Evolutionary conservation across 116 monocot species (phyloP).

Genomic region (Posidonia oceanica): DNA sequence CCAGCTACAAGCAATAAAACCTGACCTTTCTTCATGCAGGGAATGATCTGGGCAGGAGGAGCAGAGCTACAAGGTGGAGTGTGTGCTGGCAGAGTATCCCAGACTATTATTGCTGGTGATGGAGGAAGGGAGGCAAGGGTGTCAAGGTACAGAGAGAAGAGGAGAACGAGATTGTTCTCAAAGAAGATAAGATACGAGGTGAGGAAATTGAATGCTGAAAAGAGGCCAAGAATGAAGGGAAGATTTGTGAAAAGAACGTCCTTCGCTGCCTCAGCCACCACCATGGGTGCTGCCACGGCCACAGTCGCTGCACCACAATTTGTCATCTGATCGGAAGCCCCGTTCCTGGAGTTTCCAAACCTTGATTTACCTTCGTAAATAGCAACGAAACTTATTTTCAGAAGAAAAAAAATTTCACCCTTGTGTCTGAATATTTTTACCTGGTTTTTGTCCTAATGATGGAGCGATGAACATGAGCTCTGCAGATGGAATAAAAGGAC

Average conservation of each 20-base stretch:
- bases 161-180: conserved; percentile 31
- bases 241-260: conserved; percentile 28
- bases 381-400: too few species aligned
- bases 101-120: background rate
- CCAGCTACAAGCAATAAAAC: too few species aligned
- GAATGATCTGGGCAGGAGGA: conserved; percentile 2
- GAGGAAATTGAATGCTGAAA: conserved; percentile 40
- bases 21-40: background rate
- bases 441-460: too few species aligned
- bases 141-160: conserved; percentile 32
- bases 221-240: conserved; percentile 40
- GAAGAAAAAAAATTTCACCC: too few species aligned
- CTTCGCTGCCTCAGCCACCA: conserved; percentile 2
- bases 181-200: conserved; percentile 45
- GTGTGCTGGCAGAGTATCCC: background rate
- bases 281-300: background rate
- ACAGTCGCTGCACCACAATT: background rate
- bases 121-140: conserved; percentile 34
- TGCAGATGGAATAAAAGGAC: too few species aligned
- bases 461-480: too few species aligned
- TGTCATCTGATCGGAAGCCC: background rate
- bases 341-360: background rate
- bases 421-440: too few species aligned
- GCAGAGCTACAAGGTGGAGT: conserved; percentile 1
- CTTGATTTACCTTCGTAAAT: background rate